phyloP scores from a whole-genome alignment of 495 filamentous ascomycete genomes.

The Thermothielavioides terrestris region DNA sequence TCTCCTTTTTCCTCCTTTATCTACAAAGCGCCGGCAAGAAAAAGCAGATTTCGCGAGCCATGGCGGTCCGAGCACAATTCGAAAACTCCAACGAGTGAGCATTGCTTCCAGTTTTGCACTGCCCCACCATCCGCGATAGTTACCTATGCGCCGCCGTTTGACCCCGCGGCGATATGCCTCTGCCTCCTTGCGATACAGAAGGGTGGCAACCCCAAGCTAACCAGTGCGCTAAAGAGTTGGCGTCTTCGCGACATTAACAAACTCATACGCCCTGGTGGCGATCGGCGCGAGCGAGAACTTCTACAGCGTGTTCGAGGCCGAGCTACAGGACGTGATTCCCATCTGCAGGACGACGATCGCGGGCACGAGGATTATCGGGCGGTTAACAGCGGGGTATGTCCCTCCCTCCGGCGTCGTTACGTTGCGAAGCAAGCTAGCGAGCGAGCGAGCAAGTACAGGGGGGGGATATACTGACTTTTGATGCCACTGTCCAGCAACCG shows the following conservation, averaged over 20 bases:
- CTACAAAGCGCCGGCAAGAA: too few relatives aligned
- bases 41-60: slow-evolving; percentile 28
- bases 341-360: slow-evolving; percentile 98
- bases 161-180: slow-evolving; percentile 14
- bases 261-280: slow-evolving; percentile 88
- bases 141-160: background rate
- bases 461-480: background rate
- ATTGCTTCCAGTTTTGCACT: slow-evolving; percentile 25
- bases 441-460: background rate
- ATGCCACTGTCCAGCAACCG: slow-evolving; percentile 57
- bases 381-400: slow-evolving; percentile 85
- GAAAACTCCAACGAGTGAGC: slow-evolving; percentile 95
- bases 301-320: slow-evolving; percentile 93
- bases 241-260: slow-evolving; percentile 92
- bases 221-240: slow-evolving; percentile 57
- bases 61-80: slow-evolving; percentile 85
- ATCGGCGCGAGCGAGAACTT: slow-evolving; percentile 96
- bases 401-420: too few relatives aligned
- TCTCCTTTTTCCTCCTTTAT: slow-evolving; percentile 4
- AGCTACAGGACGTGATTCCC: slow-evolving; percentile 93
- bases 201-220: background rate
- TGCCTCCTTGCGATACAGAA: background rate
- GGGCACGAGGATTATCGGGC: slow-evolving; percentile 88
- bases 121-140: slow-evolving; percentile 7
- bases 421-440: background rate